Base-by-base conservation (phyloP, 768 basidiomycete genomes). In the Sarcomyxa edulis region DNA sequence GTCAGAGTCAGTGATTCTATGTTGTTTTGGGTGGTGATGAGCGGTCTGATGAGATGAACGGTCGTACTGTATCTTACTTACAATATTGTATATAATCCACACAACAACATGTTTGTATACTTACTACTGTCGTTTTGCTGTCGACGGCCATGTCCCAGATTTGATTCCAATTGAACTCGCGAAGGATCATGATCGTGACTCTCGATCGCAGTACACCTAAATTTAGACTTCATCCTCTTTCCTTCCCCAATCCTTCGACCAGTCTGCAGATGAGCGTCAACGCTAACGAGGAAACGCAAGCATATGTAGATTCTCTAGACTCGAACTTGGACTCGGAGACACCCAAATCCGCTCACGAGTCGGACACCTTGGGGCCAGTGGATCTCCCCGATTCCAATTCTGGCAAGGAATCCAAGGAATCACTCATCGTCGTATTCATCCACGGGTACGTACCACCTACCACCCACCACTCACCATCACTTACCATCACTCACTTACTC, bases 381-480 rank as follows among this genome's bases (percentile, higher is more conserved):
- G 8, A 16, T 25, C n/a, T 25, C 6, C 25, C 26, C 11, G 7
- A n/a, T 8, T 20, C 29, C 15, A 28, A 9, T 5, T 15, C 25
- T 15, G 32, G 14, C 11, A 25, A 25, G 18, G 39, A 8, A 26
- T 16, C 12, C 3, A 44, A 43, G 16, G 75, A 79, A n/a, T 46
- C 71, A 6, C 60, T 91, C 4, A 68, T 90, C 25, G 53, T 88
- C 40, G 64, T 90, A 26, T 91, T 88, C 53, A 81, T 91, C 20
- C 89, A 91, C 48, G 89, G 88, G 46, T 44, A 26, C 10, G 32
- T 20, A 10, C n/a, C n/a, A 8, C 9, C 12, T 21, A 6, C 6
- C 28, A 11, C 26, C 4, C 7, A 8, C 11, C 7, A n/a, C 15
- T 15, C n/a, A 20, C 7, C 10, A 20, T 7, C n/a, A 38, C 16